Base-by-base conservation (phyloP, 2,329 filamentous ascomycete species). In the Byssochlamys sp. region DNA sequence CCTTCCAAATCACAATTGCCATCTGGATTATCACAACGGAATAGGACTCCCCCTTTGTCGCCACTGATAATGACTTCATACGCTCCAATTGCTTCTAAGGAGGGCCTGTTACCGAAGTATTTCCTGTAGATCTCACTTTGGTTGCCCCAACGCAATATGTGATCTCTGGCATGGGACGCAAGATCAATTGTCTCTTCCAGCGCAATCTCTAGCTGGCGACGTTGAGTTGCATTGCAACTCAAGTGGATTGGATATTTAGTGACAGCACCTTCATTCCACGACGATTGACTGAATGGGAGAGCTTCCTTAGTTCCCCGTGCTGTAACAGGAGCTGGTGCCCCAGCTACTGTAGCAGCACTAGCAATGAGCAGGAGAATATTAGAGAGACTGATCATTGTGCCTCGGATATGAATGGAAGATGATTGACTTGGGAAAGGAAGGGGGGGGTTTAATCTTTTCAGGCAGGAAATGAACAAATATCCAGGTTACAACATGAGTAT, bases 1-100 rank as follows among this genome's bases (percentile, higher is more conserved):
- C 75, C 65, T 77, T 79, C 10, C 67, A 78, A 4, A 61, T 57
- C 72, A 64, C 86, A 89, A 73, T 88, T 88, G 24, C 77, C 73
- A 63, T 89, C 86, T 0, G 82, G 79, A 62, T 89, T 82, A 59
- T 89, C 86, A 63, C 86, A 88, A 24, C 85, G 81, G 76, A 88
- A 88, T 19, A 84, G 66, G 52, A 85, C 76, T 27, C 75, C 77
- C 0, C 73, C 73, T 65, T 82, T 82, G 69, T 87, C 80, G 1
- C 78, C 83, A 50, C 77, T 77, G 63, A 82, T 75, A 31, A 89
- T 75, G 58, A 81, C 79, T 55, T 85, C 81, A 62, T 79, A 86
- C 76, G 83, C 85, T 3, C 86, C 86, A 49, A 85, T 76, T 2
- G 82, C 79, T 60, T 80, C 77, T 25, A 80, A 79, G 2, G 84